Evolutionary conservation across 2,329 filamentous ascomycete genomes (phyloP).

Genomic region (Metarhizium robertsii): DNA sequence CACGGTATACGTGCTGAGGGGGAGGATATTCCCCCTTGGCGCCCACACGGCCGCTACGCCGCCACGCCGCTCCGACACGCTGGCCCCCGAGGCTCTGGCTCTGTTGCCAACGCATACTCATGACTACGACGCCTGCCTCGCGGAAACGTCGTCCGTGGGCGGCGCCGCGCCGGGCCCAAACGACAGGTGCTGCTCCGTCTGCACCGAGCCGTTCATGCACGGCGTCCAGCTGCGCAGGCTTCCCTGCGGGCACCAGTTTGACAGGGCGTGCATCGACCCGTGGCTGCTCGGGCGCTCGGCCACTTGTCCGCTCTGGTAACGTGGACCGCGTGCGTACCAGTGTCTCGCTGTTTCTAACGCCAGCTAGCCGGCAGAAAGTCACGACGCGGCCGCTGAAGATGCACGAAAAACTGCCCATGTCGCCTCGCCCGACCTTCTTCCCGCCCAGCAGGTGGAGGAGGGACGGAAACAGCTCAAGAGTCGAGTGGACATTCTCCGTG

Average conservation of each 20-base stretch:
- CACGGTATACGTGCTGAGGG: background rate
- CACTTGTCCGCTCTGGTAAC: slow-evolving; percentile 5
- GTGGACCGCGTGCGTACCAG: background rate
- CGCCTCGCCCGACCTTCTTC: background rate
- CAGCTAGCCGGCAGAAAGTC: background rate
- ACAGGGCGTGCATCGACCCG: slow-evolving; percentile 3
- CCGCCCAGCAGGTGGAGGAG: background rate
- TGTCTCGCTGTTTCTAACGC: background rate
- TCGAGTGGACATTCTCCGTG: background rate
- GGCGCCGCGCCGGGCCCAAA: background rate
- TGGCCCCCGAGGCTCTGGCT: background rate
- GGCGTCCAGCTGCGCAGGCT: slow-evolving; percentile 1
- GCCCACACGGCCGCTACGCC: background rate
- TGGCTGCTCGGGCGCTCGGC: slow-evolving; percentile 1
- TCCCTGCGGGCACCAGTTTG: slow-evolving; percentile 4
- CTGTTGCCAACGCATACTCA: background rate
- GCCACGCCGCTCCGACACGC: background rate
- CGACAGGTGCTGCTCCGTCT: slow-evolving; percentile 1
- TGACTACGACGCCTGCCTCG: background rate
- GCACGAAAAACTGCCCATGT: background rate
- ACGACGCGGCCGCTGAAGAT: background rate
- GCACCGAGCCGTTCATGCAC: slow-evolving; percentile 2
- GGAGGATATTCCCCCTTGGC: background rate
- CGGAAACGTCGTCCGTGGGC: background rate
- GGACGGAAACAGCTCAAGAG: background rate